A percentile compares a stretch with the other conserved stretches of the same genome.
These are phyloP conservation scores for Lecanosticta acicola DNA, from an alignment of 2,329 filamentous ascomycete species.

Conservation along the genomic window DNA sequence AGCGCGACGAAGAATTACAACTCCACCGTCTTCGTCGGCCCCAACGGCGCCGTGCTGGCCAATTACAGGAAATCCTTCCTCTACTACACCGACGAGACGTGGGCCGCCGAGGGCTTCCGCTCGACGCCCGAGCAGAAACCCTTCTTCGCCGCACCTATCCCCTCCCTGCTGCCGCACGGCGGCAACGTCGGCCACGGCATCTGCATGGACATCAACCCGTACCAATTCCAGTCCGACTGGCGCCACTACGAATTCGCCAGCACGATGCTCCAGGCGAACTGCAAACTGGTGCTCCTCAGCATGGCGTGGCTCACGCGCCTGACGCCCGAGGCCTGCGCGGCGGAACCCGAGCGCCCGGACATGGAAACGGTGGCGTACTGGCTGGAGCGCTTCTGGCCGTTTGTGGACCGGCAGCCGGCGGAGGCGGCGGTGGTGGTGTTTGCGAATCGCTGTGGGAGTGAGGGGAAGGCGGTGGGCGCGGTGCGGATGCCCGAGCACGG, in stretches of 20 bases:
- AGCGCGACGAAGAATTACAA: slow-evolving; percentile 46
- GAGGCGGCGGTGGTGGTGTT: slow-evolving; percentile 64
- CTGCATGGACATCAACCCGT: slow-evolving; percentile 59
- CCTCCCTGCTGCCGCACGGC: slow-evolving; percentile 21
- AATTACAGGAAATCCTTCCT: slow-evolving; percentile 62
- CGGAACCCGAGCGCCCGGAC: slow-evolving; percentile 55
- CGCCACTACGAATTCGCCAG: slow-evolving; percentile 53
- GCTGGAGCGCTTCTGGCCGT: slow-evolving; percentile 64
- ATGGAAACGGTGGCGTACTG: slow-evolving; percentile 71
- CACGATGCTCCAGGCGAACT: slow-evolving; percentile 52
- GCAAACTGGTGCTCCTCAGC: slow-evolving; percentile 61
- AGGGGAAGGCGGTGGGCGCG: slow-evolving; percentile 34
- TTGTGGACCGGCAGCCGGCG: slow-evolving; percentile 34
- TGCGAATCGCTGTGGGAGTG: slow-evolving; percentile 64
- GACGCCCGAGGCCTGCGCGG: slow-evolving; percentile 41
- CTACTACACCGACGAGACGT: slow-evolving; percentile 62
- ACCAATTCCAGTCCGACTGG: slow-evolving; percentile 55
- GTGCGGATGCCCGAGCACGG: slow-evolving; percentile 27
- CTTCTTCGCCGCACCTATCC: slow-evolving; percentile 38
- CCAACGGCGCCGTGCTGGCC: slow-evolving; percentile 48
- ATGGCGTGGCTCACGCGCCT: slow-evolving; percentile 72
- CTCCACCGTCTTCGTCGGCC: slow-evolving; percentile 53
- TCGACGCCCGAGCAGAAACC: slow-evolving; percentile 9
- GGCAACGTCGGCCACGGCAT: slow-evolving; percentile 41
- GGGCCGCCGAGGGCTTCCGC: slow-evolving; percentile 41